These are phyloP conservation scores for Sugiyamaella smithiae DNA, from an alignment of 805 yeast species.

Conservation along the genomic window DNA sequence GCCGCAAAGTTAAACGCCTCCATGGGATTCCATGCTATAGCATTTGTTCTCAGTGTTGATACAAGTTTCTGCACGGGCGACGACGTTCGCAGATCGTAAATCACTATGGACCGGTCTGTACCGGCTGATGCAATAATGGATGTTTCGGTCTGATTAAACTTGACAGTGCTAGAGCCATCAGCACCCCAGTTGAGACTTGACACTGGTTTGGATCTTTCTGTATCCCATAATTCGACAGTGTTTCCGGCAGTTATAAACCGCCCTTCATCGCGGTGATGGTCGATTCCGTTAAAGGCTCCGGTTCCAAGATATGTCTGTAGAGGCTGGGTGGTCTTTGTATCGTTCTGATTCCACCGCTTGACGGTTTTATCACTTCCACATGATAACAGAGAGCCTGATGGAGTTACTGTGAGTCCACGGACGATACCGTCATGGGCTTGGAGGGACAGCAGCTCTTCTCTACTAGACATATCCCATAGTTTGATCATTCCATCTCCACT, in stretches of 20 bases:
- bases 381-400: constrained; percentile 60
- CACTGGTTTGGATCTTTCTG: constrained; percentile 70
- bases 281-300: constrained; percentile 78
- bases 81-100: constrained; percentile 87
- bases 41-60: constrained; percentile 76
- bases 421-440: constrained; percentile 91
- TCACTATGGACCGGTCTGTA: constrained; percentile 83
- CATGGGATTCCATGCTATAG: constrained; percentile 95
- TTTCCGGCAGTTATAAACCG: constrained; percentile 92
- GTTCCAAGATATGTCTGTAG: constrained; percentile 79
- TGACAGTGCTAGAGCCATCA: constrained; percentile 78
- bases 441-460: constrained; percentile 71
- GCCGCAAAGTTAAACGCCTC: constrained; percentile 92
- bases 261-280: constrained; percentile 74
- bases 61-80: constrained; percentile 90
- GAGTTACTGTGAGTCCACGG: constrained; percentile 77
- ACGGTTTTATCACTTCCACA: constrained; percentile 90
- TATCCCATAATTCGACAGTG: constrained; percentile 88
- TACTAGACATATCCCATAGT: constrained; percentile 84
- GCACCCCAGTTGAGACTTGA: constrained; percentile 93
- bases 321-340: constrained; percentile 47
- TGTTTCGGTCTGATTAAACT: constrained; percentile 87
- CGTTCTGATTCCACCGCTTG: constrained; percentile 79
- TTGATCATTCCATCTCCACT: constrained; percentile 94
- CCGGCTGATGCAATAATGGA: constrained; percentile 86